Evolutionary conservation across 192 early-diverging fungal species (phyloP).

Genomic region (Mortierella alpina): DNA sequence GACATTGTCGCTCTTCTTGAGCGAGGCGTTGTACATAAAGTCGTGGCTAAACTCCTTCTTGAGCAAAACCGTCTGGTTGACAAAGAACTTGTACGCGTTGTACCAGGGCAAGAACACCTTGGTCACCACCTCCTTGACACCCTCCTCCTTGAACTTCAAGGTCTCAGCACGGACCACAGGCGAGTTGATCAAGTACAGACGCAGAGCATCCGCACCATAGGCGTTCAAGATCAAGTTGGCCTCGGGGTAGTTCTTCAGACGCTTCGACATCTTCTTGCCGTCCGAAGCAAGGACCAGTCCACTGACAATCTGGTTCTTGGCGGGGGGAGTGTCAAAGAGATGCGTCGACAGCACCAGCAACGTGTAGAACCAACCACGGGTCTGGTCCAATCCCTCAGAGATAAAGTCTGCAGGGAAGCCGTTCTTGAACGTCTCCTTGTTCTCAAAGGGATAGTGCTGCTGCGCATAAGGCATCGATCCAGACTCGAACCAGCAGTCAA

Average conservation of each 20-base stretch:
- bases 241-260: constrained; percentile 98
- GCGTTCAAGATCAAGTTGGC: constrained; percentile 83
- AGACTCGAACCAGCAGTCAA: constrained; percentile 99
- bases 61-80: constrained; percentile 86
- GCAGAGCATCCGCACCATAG: constrained; percentile 95
- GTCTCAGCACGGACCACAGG: constrained; percentile 97
- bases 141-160: constrained; percentile 95
- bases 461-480: constrained; percentile 99
- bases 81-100: constrained; percentile 98
- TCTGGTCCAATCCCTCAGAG: constrained; percentile 99
- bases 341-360: constrained; percentile 96
- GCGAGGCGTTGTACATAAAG: constrained; percentile 82
- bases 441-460: constrained; percentile 99
- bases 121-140: constrained; percentile 94
- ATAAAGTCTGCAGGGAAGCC: constrained; percentile 99
- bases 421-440: constrained; percentile 84
- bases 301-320: constrained; percentile 98
- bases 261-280: constrained; percentile 99
- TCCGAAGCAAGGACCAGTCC: constrained; percentile 95
- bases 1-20: constrained; percentile 83
- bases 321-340: constrained; percentile 93
- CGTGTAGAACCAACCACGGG: constrained; percentile 99
- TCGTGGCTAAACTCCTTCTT: constrained; percentile 87
- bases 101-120: constrained; percentile 98
- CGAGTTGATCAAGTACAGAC: constrained; percentile 97